A percentile compares a stretch with the other conserved stretches of the same genome.
These are phyloP conservation scores for Eucalyptus pauciflora DNA, from an alignment of 345 rosid species.

Conservation along the genomic window DNA sequence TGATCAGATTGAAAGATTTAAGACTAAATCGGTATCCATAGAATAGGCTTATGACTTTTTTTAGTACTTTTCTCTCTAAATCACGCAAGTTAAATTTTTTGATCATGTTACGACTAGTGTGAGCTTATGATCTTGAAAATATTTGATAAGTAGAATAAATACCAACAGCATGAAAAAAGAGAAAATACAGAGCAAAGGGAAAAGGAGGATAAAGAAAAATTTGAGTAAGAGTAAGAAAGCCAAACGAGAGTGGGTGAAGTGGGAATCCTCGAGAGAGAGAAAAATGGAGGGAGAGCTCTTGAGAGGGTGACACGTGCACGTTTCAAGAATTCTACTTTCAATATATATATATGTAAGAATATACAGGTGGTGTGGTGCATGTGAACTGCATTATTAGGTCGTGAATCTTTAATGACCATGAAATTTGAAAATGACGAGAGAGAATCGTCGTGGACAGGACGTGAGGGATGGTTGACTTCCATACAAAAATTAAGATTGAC, in stretches of 20 bases:
- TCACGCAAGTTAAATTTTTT: not conserved
- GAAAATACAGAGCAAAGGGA: not conserved
- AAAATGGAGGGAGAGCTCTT: not conserved
- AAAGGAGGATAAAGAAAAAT: not conserved
- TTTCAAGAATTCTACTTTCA: not conserved
- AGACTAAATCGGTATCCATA: accelerated
- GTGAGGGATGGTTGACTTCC: not conserved
- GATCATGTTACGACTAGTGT: not conserved
- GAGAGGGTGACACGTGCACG: not conserved
- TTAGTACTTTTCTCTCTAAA: not conserved
- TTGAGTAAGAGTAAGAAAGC: not conserved
- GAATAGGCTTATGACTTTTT: not conserved
- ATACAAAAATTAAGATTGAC: not conserved
- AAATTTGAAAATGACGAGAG: not conserved
- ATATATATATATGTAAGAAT: not conserved
- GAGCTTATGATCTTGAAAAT: not conserved
- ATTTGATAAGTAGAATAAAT: not conserved
- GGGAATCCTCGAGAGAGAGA: not conserved
- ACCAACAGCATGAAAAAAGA: not conserved
- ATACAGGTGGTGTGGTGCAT: not conserved
- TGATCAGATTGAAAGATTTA: accelerated
- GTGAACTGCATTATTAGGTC: not conserved
- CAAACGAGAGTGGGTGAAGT: not conserved
- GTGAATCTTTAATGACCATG: not conserved
- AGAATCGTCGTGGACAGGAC: not conserved